Evolutionary conservation across 2,329 filamentous ascomycete species (phyloP).

Genomic region (Macroventuria anomochaeta): DNA sequence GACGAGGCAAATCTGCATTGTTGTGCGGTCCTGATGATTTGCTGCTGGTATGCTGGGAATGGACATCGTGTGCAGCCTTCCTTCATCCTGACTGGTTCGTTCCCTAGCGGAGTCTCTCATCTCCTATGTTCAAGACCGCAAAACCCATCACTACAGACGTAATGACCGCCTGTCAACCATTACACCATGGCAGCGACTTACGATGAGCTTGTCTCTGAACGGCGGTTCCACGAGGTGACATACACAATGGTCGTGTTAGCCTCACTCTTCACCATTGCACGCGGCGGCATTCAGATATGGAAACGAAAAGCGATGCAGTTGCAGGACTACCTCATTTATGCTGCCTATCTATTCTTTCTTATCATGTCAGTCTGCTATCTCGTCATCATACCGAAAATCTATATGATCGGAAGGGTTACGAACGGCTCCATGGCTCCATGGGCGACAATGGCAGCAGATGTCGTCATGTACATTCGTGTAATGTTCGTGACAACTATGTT

Average conservation of each 20-base stretch:
- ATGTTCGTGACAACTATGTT: slow-evolving; percentile 51
- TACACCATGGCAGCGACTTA: not conserved
- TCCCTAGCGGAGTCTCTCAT: too few species aligned
- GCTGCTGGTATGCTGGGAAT: too few species aligned
- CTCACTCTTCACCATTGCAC: slow-evolving; percentile 26
- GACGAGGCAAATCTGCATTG: too few species aligned
- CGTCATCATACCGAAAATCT: slow-evolving; percentile 44
- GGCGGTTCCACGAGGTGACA: not conserved
- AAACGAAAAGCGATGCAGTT: slow-evolving; percentile 13
- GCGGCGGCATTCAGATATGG: slow-evolving; percentile 20
- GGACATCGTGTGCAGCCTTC: too few species aligned
- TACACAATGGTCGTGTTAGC: slow-evolving; percentile 27
- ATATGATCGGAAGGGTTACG: slow-evolving; percentile 36
- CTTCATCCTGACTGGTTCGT: too few species aligned
- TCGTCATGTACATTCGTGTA: slow-evolving; percentile 41
- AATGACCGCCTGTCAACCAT: not conserved
- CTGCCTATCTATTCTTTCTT: slow-evolving; percentile 40
- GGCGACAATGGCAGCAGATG: slow-evolving; percentile 40
- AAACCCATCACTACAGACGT: too few species aligned
- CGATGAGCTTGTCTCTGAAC: slow-evolving; percentile 7
- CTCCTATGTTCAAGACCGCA: too few species aligned
- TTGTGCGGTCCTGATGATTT: too few species aligned
- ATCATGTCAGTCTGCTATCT: slow-evolving; percentile 42
- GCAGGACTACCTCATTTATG: slow-evolving; percentile 31
- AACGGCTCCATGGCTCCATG: slow-evolving; percentile 34